These are phyloP conservation scores for Powellomyces hirtus DNA, from an alignment of 192 early-diverging fungal genomes.

Conservation along the genomic window DNA sequence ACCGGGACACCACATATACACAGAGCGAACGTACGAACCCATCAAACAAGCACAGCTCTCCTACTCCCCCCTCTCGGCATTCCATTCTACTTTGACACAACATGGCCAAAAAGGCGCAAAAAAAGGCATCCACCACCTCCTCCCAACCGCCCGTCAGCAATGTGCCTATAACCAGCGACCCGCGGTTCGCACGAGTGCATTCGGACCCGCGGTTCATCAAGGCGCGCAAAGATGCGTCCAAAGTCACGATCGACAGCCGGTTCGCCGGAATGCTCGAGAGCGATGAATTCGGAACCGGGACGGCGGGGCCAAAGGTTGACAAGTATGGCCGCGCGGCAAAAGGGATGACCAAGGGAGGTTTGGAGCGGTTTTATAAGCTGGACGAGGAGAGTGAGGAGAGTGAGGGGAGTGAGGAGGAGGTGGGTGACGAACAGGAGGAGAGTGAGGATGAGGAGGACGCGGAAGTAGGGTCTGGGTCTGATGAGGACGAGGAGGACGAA, in stretches of 20 bases:
- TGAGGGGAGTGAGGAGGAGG: conserved; percentile 22
- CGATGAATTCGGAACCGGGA: conserved; percentile 55
- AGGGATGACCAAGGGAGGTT: conserved; percentile 49
- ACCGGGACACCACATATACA: too few species aligned
- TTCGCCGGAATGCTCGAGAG: conserved; percentile 79
- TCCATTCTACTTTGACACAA: too few species aligned
- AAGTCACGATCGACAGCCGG: conserved; percentile 86
- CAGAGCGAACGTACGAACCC: too few species aligned
- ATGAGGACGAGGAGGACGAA: conserved; percentile 29
- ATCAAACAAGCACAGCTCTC: too few species aligned
- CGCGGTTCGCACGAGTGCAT: conserved; percentile 76
- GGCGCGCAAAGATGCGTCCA: conserved; percentile 75
- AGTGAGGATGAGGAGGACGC: conserved; percentile 10
- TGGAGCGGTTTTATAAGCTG: conserved; percentile 75
- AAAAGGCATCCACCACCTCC: background rate
- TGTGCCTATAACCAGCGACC: conserved; percentile 43
- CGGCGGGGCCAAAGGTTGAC: conserved; percentile 49
- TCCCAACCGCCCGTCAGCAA: background rate
- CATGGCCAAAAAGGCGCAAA: background rate
- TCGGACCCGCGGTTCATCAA: conserved; percentile 78
- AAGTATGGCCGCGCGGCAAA: conserved; percentile 69
- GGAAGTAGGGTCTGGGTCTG: conserved; percentile 18
- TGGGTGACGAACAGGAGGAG: conserved; percentile 34
- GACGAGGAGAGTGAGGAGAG: conserved; percentile 51
- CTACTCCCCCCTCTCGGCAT: too few species aligned